Base-by-base conservation (phyloP, 257 asterid species). In the Fraxinus excelsior region DNA sequence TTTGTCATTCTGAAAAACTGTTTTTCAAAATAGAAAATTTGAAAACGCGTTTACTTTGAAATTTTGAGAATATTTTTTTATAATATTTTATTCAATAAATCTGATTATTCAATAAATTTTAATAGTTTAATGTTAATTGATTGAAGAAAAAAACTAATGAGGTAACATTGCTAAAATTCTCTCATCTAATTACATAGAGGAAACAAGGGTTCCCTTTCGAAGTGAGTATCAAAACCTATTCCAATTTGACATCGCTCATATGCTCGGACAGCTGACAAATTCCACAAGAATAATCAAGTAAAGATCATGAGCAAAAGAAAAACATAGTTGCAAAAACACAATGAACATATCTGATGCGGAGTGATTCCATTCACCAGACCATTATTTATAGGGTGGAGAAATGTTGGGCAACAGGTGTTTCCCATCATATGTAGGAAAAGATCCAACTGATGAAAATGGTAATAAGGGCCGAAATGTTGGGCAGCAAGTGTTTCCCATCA, bases 181-280 rank as follows among this genome's bases (percentile, higher is more conserved):
- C n/a, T n/a, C n/a, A n/a, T n/a, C n/a, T n/a, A n/a, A n/a, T 58
- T 82, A 74, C 73, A 84, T 60, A 78, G 86, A 83, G 96, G 97
- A 82, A 96, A 96, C 85, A 93, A 86, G 28, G 94, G 94, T 81
- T 90, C 91, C 86, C 76, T 91, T 76, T 85, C 93, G 74, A 87
- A 74, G 56, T 25, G 82, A 66, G 79, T 70, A 80, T 93, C 94
- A 77, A 76, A 77, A 81, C 86, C 84, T 80, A 37, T 80, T 74
- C 85, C 91, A 76, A 93, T 64, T 78, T 83, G 91, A 79, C 65
- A 80, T 65, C 81, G 77, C 73, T 82, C 92, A 68, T 85, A 82
- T 35, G 89, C 92, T 84, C 76, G 87, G 68, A 79, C 85, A 80
- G 91, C 99, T 91, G 91, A 79, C 44, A 84, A 49, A 85, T 78